phyloP scores from a whole-genome alignment of 2,329 filamentous ascomycete genomes.

The Rhinocladiella similis region DNA sequence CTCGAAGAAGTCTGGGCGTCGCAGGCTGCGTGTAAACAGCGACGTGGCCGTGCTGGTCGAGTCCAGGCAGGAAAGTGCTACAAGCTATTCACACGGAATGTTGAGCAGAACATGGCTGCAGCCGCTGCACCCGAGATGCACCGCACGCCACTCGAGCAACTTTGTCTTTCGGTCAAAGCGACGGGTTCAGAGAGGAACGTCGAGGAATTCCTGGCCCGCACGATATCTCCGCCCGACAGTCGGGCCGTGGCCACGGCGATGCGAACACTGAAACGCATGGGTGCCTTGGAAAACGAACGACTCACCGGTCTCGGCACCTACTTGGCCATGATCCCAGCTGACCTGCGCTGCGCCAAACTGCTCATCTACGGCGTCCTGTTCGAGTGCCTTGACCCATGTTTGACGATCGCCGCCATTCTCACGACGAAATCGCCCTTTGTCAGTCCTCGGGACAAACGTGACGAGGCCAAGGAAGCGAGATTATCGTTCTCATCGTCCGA shows the following conservation, averaged over 20 bases:
- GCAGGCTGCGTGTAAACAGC: constrained; percentile 88
- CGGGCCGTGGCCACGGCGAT: constrained; percentile 85
- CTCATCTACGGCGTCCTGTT: constrained; percentile 96
- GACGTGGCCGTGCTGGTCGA: constrained; percentile 88
- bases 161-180: constrained; percentile 89
- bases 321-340: constrained; percentile 91
- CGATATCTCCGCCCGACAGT: constrained; percentile 83
- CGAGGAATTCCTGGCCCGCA: constrained; percentile 75
- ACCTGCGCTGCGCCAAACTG: constrained; percentile 88
- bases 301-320: constrained; percentile 90
- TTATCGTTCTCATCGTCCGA: constrained; percentile 71
- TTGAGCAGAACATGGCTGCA: constrained; percentile 80
- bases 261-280: constrained; percentile 76
- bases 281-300: constrained; percentile 75
- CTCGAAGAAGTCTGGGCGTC: constrained; percentile 96
- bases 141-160: constrained; percentile 87
- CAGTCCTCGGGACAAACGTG: constrained; percentile 77
- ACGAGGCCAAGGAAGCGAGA: constrained; percentile 76
- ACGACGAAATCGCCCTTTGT: constrained; percentile 80
- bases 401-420: constrained; percentile 89
- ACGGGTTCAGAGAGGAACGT: constrained; percentile 79
- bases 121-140: constrained; percentile 92
- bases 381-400: constrained; percentile 81
- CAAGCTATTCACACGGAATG: constrained; percentile 86
- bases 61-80: constrained; percentile 90